Evolutionary conservation across 2,329 filamentous ascomycete species (phyloP), one percentile per base, ranked within the genome.

Genomic region (Penicillium palitans): DNA sequence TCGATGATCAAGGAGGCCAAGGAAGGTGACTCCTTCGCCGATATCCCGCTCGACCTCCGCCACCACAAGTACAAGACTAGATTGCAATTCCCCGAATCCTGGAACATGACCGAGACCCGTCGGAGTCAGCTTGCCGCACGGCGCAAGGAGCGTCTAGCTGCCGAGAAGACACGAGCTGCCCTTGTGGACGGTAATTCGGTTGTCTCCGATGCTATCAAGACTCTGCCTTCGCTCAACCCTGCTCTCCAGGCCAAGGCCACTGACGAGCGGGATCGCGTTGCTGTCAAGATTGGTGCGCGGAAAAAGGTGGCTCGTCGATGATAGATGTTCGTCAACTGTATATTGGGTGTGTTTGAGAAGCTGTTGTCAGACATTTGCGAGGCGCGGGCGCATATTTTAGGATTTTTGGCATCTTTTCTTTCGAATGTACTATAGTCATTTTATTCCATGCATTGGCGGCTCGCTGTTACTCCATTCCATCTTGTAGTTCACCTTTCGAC

Each of bases 41-140:
- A 99, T 73, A 78, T 99, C 31, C 93, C 95, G 2, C 83, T 98
- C 49, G 93, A 99, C 72, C 88, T 91, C 60, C 84, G 95, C 68
- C 93, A 98, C 76, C 87, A 93, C 79, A 87, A 84, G 70, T 81
- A 84, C 61, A 90, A 89, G 79, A 74, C 74, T 42, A 85, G 84
- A 72, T 81, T 85, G 55, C 83, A 81, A 63, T 98, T 97, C 76
- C 95, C 95, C 2, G 83, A 86, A 66, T 85, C 87, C 66, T 99
- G 95, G 95, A 84, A 83, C 59, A 78, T 99, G 82, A 93, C 89
- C 2, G 78, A 84, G 47, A 81, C 90, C 76, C 83, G 91, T 62
- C 83, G 82, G 70, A 72, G 79, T 69, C 82, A 89, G 74, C 79
- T 97, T 51, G 83, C 85, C n/a, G 81, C 80, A 42, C 78, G 81